A percentile compares a stretch with the other conserved stretches of the same genome.
phyloP scores from a whole-genome alignment of 495 filamentous ascomycete genomes.

The Polyplosphaeria fusca region DNA sequence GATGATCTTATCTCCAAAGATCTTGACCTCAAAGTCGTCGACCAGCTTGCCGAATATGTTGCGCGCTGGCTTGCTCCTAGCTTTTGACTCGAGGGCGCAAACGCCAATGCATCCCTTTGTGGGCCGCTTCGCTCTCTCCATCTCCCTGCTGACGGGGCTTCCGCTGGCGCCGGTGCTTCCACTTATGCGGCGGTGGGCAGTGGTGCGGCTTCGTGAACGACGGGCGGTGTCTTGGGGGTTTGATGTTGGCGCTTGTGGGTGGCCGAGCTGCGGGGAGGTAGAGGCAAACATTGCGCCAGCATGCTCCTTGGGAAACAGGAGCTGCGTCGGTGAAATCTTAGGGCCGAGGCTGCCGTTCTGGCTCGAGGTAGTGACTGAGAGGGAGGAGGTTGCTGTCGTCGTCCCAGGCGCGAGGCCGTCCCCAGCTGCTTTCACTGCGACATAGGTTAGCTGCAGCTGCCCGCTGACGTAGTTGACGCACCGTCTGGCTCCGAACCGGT shows the following conservation, averaged over 20 bases:
- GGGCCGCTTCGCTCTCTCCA: constrained; percentile 45
- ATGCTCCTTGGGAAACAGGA: constrained; percentile 38
- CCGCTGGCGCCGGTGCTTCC: constrained; percentile 74
- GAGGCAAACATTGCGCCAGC: constrained; percentile 43
- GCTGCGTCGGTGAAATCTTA: constrained; percentile 38
- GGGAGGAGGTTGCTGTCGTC: constrained; percentile 52
- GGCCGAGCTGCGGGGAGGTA: constrained; percentile 20
- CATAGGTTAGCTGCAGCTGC: constrained; percentile 4
- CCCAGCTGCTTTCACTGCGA: background rate
- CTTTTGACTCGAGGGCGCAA: constrained; percentile 93
- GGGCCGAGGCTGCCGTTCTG: constrained; percentile 37
- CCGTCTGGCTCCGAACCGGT: constrained; percentile 43
- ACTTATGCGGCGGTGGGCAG: constrained; percentile 68
- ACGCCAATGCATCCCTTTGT: constrained; percentile 73
- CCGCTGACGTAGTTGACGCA: constrained; percentile 3
- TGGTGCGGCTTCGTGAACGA: constrained; percentile 66
- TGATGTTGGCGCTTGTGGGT: constrained; percentile 3
- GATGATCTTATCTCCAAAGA: constrained; percentile 98
- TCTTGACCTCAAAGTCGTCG: constrained; percentile 89
- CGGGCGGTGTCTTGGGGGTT: constrained; percentile 1
- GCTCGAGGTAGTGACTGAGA: constrained; percentile 55
- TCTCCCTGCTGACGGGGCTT: constrained; percentile 56
- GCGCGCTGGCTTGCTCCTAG: constrained; percentile 89
- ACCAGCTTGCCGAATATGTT: constrained; percentile 93
- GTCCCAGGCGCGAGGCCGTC: constrained; percentile 29